Base-by-base conservation (phyloP, 2,329 filamentous ascomycete genomes). In the Neophaeococcomyces mojaviensis region DNA sequence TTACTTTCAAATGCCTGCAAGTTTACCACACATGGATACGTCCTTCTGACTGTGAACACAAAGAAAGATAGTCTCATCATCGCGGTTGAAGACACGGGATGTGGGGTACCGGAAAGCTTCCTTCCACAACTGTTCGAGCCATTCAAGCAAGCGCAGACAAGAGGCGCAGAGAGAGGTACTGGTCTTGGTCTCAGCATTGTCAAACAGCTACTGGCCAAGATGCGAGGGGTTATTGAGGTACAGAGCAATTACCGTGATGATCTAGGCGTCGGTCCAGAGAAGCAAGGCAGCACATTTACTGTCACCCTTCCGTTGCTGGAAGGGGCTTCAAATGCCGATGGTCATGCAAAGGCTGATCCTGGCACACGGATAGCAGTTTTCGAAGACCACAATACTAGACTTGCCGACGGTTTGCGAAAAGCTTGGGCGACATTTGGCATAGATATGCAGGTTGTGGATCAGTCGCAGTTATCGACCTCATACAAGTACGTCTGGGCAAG, bases 1-100 rank as follows among this genome's bases (percentile, higher is more conserved):
- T 50, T 64, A 2, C 50, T 64, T 2, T 64, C 61, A 7, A 64
- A 64, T 48, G 56, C 61, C 13, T 44, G 60, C 16, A 63, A 63
- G 35, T 63, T 63, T 41, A 63, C 61, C 15, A 49, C 48, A 39
- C 49, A 48, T n/a, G 55, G 56, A 5, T 59, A 58, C 35, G 47
- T 58, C 20, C 16, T 59, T 33, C 37, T 59, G 2, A 39, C 39
- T 3, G 38, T 57, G 12, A 50, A 53, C 9, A 49, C 53, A 32
- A 13, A 46, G 13, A 38, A 50, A 8, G 42, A 40, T 16, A 49
- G 46, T 10, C 54, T 58, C 3, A 37, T 58, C 15, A 49, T 50
- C n/a, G 55, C 40, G 32, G 57, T 61, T 20, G 53, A 53, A 43
- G 59, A 61, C 46, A 59, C 59, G 10, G 59, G 59, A 3, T 47